Evolutionary conservation across 1,139 yeast genomes (phyloP).

Genomic region (Hanseniaspora sp.): DNA sequence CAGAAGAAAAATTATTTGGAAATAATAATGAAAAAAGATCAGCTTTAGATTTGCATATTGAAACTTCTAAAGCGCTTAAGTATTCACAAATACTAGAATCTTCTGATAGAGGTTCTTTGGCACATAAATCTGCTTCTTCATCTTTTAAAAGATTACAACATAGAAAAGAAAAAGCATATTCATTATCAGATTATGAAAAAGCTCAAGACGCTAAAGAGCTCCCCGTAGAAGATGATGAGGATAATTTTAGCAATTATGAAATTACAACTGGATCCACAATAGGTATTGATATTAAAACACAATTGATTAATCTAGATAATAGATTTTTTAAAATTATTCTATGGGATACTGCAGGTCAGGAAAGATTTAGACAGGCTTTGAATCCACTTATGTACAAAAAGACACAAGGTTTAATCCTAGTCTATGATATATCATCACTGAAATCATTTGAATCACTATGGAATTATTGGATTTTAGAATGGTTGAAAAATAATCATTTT

Average conservation of each 20-base stretch:
- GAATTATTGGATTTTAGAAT: slow-evolving; percentile 36
- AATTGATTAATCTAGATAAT: slow-evolving; percentile 52
- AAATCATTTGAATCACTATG: slow-evolving; percentile 43
- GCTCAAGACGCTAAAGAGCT: slow-evolving; percentile 14
- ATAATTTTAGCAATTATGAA: slow-evolving; percentile 23
- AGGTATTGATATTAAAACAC: slow-evolving; percentile 54
- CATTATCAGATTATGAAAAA: slow-evolving; percentile 28
- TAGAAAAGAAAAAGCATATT: slow-evolving; percentile 25
- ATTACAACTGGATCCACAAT: slow-evolving; percentile 38
- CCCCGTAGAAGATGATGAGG: slow-evolving; percentile 13
- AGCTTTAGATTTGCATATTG: not conserved
- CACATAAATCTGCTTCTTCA: not conserved
- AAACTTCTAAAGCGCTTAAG: not conserved
- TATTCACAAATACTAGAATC: not conserved
- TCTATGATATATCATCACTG: slow-evolving; percentile 50
- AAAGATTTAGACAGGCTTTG: slow-evolving; percentile 44
- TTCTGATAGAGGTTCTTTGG: not conserved
- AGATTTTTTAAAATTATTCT: slow-evolving; percentile 42
- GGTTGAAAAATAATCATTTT: slow-evolving; percentile 24
- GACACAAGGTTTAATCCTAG: slow-evolving; percentile 51
- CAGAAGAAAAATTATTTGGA: slow-evolving; percentile 12
- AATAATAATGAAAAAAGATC: not conserved
- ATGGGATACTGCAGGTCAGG: slow-evolving; percentile 60
- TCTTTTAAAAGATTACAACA: not conserved
- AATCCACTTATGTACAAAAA: slow-evolving; percentile 53